phyloP scores from a whole-genome alignment of 169 alveolate genomes.

The Cryptosporidium ubiquitum region DNA sequence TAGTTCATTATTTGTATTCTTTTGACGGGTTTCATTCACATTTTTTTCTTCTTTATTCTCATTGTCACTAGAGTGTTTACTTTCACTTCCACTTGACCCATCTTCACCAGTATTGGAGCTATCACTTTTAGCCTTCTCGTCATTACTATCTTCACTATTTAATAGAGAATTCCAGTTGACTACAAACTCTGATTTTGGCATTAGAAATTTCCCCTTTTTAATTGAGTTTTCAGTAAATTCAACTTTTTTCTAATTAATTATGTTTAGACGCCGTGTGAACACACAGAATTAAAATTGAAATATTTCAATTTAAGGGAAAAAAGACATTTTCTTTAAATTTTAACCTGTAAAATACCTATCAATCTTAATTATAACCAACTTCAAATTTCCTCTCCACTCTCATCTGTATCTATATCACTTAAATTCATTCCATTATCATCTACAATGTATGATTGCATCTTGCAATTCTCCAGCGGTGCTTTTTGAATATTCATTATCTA shows the following conservation, averaged over 20 bases:
- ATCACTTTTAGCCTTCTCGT: neutral
- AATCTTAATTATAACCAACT: neutral
- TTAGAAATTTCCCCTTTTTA: neutral
- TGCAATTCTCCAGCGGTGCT: slow-evolving; percentile 47
- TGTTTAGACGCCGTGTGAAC: slow-evolving; percentile 22
- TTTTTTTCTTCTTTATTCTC: neutral
- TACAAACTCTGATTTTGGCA: neutral
- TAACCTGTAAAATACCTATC: neutral
- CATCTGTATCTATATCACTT: slow-evolving; percentile 70
- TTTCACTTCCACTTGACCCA: neutral
- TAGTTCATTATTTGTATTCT: neutral
- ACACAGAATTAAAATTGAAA: neutral
- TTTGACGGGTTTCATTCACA: neutral
- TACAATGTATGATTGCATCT: slow-evolving; percentile 58
- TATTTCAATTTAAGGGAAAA: neutral
- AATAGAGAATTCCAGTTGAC: slow-evolving; percentile 18
- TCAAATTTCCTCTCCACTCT: neutral
- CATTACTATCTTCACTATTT: neutral
- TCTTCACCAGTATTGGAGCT: neutral
- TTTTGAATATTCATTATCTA: slow-evolving; percentile 51
- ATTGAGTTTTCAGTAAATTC: neutral
- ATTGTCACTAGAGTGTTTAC: neutral
- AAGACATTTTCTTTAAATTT: neutral
- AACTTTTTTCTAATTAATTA: neutral
- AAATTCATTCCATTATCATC: slow-evolving; percentile 44